Percentiles rank a stretch among this genome's conserved stretches.
Conservation (phyloP, 139 green algal genomes). For the Eudorina sp. region DNA sequence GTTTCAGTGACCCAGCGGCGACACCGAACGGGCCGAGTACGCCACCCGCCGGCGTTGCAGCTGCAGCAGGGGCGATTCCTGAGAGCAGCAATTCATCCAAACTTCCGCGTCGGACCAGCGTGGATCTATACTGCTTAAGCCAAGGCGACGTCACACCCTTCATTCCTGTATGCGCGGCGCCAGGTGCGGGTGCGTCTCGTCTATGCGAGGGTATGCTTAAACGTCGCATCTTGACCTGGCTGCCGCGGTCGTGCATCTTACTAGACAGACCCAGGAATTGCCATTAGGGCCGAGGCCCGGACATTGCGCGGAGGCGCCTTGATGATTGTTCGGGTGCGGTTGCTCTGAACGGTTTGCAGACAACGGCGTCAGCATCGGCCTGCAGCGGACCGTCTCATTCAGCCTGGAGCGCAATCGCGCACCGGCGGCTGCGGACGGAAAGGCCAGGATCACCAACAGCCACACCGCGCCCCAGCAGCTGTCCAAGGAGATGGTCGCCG, state of each 20-base stretch:
- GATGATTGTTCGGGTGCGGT: no score
- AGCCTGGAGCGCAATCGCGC: neutral
- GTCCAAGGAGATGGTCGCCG: neutral
- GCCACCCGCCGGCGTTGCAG: neutral
- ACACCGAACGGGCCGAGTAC: no score
- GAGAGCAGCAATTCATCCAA: neutral
- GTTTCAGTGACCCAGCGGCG: neutral
- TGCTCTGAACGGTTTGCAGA: no score
- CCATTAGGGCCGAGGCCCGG: no score
- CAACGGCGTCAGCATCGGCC: neutral
- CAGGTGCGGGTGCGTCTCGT: no score
- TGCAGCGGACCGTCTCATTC: slow-evolving; percentile 17
- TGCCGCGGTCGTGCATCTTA: no score
- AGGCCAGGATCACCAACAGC: neutral
- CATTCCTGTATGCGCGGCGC: neutral
- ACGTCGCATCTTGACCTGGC: no score
- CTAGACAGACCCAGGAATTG: no score
- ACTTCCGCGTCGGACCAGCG: neutral
- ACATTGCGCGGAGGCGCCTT: no score
- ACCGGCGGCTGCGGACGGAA: neutral
- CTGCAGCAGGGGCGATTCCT: neutral
- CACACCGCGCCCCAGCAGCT: neutral
- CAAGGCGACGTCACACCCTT: neutral
- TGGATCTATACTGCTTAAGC: neutral
- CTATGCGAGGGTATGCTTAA: no score